Base-by-base conservation (phyloP, 73 alveolate species). In the Durusdinium trenchii region DNA sequence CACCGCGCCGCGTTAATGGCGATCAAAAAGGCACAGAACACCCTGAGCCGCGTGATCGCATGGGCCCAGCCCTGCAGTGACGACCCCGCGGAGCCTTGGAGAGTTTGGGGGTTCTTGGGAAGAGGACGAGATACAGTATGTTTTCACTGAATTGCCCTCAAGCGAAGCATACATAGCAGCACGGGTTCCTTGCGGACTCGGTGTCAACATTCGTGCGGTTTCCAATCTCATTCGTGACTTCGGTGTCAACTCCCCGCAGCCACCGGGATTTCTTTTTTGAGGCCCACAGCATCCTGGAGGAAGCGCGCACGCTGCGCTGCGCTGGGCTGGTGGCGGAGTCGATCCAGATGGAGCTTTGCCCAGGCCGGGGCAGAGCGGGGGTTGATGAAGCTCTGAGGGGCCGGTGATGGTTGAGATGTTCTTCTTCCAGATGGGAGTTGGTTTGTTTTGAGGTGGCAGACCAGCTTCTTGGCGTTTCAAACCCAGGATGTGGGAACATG, bases 251-350 rank as follows among this genome's bases (percentile, higher is more conserved):
- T 36, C 30, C 0, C 28, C 5, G 42, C 51, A 10, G 35, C 16
- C 95, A 20, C 51, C 52, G 47, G 36, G 62, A 9, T 54, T 36
- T 7, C 14, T 10, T 16, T 57, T 12, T 32, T 18, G 47, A 91
- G 98, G 98, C 60, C 78, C 81, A 30, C n/a, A 47, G 75, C 73
- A 91, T 91, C 69, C 45, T 45, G n/a, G 98, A 76, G 89, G 98
- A 91, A 54, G 98, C 89, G 35, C 85, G 89, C 38, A 76, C 98
- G 26, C 43, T 91, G 69, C 98, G 98, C 76, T 91, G 98, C 43
- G 98, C 98, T 6, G 98, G 89, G 76, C 76, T 91, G 89, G 98
- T 91, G 57, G 98, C 98, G 48, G 98, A 91, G 87, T 91, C 98
- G 61, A 91, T 91, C 76, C 89, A 91, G 87, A 46, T 91, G 87